These are phyloP conservation scores for Aureobasidium mangrovei DNA, from an alignment of 2,329 filamentous ascomycete genomes.

Conservation along the genomic window DNA sequence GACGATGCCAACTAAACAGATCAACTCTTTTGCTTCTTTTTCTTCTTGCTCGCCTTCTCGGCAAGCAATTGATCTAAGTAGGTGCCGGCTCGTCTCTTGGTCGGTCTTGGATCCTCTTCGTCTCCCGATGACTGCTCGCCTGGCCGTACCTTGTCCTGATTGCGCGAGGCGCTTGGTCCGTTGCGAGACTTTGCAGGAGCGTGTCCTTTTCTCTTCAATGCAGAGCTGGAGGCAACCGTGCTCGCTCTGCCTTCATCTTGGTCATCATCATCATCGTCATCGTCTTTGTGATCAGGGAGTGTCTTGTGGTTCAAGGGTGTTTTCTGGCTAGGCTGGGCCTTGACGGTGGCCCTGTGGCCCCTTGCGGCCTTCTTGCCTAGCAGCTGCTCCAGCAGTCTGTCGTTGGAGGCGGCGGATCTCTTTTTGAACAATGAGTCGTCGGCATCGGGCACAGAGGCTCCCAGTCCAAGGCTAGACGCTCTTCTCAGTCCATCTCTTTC, in stretches of 20 bases:
- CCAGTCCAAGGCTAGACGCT: slow-evolving; percentile 30
- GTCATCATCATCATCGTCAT: slow-evolving; percentile 28
- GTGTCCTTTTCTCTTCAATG: slow-evolving; percentile 10
- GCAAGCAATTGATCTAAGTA: slow-evolving; percentile 48
- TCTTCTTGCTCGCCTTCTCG: slow-evolving; percentile 44
- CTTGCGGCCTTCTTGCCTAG: slow-evolving; percentile 34
- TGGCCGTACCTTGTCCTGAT: not conserved
- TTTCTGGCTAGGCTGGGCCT: slow-evolving; percentile 3
- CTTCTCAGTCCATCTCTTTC: slow-evolving; percentile 6
- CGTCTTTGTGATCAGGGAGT: not conserved
- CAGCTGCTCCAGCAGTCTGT: slow-evolving; percentile 34
- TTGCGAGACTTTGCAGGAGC: slow-evolving; percentile 11
- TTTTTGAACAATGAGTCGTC: slow-evolving; percentile 31
- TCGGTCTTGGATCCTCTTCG: slow-evolving; percentile 18
- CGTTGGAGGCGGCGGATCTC: slow-evolving; percentile 31
- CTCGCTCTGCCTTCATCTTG: slow-evolving; percentile 26
- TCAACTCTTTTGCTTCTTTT: slow-evolving; percentile 27
- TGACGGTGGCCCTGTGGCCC: slow-evolving; percentile 22
- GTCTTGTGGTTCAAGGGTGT: slow-evolving; percentile 8
- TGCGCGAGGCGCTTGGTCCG: not conserved
- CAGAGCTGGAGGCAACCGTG: slow-evolving; percentile 19
- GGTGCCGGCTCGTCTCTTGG: slow-evolving; percentile 35
- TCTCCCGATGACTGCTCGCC: slow-evolving; percentile 13
- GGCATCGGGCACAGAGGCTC: slow-evolving; percentile 29
- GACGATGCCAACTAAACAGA: no score